These are phyloP conservation scores for Casuarina glauca DNA, from an alignment of 306 rosid genomes.

Conservation along the genomic window DNA sequence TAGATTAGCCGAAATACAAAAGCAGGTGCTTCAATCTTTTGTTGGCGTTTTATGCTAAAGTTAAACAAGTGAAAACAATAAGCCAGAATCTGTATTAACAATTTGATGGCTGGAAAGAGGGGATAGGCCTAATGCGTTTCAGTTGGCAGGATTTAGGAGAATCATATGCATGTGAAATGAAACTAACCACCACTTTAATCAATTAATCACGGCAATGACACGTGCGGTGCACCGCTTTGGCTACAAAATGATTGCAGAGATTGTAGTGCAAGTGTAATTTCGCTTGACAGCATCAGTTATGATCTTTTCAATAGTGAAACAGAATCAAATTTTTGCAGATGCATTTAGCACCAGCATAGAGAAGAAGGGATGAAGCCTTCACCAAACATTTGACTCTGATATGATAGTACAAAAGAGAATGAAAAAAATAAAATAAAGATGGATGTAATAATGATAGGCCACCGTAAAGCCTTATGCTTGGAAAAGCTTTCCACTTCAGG, in stretches of 20 bases:
- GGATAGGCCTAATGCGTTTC: background rate
- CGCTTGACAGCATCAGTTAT: background rate
- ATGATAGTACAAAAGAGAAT: background rate
- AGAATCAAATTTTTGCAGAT: background rate
- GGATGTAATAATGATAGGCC: background rate
- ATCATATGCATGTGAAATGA: background rate
- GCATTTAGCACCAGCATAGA: conserved; percentile 8
- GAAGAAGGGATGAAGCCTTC: background rate
- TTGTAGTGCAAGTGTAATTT: background rate
- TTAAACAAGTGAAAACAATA: background rate
- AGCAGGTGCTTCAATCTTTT: background rate
- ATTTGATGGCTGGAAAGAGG: background rate
- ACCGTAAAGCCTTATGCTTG: background rate
- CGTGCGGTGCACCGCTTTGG: too few relatives aligned
- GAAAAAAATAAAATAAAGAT: background rate
- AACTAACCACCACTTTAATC: background rate
- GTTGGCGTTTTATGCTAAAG: background rate
- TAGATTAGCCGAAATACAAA: background rate
- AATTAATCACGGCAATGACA: background rate
- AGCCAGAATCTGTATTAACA: background rate
- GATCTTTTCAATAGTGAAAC: background rate
- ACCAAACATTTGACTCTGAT: background rate
- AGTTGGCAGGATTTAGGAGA: background rate
- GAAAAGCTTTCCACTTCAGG: conserved; percentile 1
- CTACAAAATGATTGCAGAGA: background rate